These are phyloP conservation scores for Lentinus brumalis DNA, from an alignment of 768 basidiomycete genomes.

Conservation along the genomic window DNA sequence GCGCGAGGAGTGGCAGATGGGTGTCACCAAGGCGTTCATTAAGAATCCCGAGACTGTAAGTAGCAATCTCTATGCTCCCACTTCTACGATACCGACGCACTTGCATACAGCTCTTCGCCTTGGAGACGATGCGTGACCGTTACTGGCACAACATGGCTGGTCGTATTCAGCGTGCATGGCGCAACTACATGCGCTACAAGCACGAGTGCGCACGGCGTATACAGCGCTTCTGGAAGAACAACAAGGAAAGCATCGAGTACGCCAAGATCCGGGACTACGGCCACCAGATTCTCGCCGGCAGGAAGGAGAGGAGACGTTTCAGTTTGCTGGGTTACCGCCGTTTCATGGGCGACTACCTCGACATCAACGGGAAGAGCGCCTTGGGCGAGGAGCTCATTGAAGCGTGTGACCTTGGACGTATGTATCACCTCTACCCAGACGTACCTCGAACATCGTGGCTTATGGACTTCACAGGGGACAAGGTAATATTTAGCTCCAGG, in stretches of 20 bases:
- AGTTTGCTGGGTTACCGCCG: constrained; percentile 92
- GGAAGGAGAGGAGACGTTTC: constrained; percentile 93
- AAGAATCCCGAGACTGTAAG: constrained; percentile 97
- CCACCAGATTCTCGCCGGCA: constrained; percentile 84
- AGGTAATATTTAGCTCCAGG: constrained; percentile 81
- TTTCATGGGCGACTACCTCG: constrained; percentile 96
- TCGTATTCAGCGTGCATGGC: constrained; percentile 94
- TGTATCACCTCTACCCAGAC: constrained; percentile 26
- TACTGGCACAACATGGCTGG: constrained; percentile 99
- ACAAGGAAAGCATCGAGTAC: constrained; percentile 91
- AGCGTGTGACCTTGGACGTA: constrained; percentile 76
- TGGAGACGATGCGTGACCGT: constrained; percentile 97
- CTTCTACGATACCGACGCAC: not conserved
- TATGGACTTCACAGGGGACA: constrained; percentile 54
- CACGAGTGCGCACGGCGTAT: constrained; percentile 94
- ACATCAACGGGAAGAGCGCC: constrained; percentile 78
- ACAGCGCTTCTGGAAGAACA: constrained; percentile 98
- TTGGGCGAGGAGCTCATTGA: constrained; percentile 74
- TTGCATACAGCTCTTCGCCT: constrained; percentile 79
- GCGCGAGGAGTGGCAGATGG: constrained; percentile 99
- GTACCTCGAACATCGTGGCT: not conserved
- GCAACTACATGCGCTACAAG: constrained; percentile 95
- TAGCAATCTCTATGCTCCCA: constrained; percentile 1
- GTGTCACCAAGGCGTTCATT: constrained; percentile 97
- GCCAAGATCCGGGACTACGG: constrained; percentile 93